phyloP scores from a whole-genome alignment of 441 rosid species.

The Erysimum pusillum region DNA sequence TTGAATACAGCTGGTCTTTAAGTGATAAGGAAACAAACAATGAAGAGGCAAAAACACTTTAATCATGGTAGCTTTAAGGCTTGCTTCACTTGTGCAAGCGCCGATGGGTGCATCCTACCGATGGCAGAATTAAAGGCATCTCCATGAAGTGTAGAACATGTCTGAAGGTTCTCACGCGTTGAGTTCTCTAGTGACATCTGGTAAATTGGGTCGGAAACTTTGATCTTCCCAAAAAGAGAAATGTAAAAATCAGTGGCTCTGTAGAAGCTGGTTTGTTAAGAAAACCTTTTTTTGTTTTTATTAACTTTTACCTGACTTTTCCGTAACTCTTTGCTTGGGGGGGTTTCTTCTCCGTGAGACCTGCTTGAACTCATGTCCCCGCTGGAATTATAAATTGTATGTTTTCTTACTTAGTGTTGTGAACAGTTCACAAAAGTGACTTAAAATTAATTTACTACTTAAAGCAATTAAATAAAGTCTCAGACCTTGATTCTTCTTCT shows the following conservation, averaged over 20 bases:
- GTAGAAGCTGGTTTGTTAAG: background rate
- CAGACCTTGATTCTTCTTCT: slow-evolving; percentile 93
- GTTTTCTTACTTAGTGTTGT: slow-evolving; percentile 3
- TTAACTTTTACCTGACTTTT: slow-evolving; percentile 75
- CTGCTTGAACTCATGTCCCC: slow-evolving; percentile 76
- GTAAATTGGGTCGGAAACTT: slow-evolving; percentile 81
- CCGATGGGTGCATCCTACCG: slow-evolving; percentile 84
- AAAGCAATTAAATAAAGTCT: slow-evolving; percentile 5
- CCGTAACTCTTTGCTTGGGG: slow-evolving; percentile 84
- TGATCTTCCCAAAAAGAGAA: slow-evolving; percentile 57
- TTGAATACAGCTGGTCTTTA: slow-evolving; percentile 40
- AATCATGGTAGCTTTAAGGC: slow-evolving; percentile 86
- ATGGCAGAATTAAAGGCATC: slow-evolving; percentile 84
- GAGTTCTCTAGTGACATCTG: slow-evolving; percentile 82
- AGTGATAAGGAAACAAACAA: slow-evolving; percentile 26
- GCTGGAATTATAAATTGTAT: slow-evolving; percentile 54
- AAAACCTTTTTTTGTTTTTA: background rate
- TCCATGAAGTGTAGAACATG: slow-evolving; percentile 87
- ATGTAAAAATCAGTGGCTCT: slow-evolving; percentile 7
- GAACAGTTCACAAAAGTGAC: slow-evolving; percentile 16
- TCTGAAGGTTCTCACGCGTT: slow-evolving; percentile 87
- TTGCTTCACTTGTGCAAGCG: slow-evolving; percentile 89
- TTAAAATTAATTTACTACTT: slow-evolving; percentile 14
- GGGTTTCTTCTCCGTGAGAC: slow-evolving; percentile 62
- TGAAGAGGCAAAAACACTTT: slow-evolving; percentile 21